Conservation (phyloP, 2,329 filamentous ascomycete genomes). For the Ascochyta lentis region DNA sequence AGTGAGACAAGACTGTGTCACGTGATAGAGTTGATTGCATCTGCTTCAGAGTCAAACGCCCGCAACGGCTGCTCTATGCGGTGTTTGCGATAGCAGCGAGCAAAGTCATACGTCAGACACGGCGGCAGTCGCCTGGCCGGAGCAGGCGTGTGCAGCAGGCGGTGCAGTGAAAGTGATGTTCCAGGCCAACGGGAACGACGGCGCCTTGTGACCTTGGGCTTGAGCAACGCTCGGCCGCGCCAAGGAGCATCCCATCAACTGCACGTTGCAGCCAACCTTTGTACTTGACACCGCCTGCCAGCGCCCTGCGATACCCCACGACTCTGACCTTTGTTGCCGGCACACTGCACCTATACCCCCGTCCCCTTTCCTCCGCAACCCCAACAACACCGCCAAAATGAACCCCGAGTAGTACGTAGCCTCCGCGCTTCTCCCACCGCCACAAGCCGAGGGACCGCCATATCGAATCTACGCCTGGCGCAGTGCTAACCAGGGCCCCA, state of each 20-base stretch:
- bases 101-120: conserved; percentile 23
- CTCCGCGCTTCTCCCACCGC: conserved; percentile 40
- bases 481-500: conserved; percentile 33
- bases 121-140: conserved; percentile 2
- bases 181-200: conserved; percentile 24
- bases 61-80: neutral
- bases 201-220: conserved; percentile 27
- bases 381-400: conserved; percentile 64
- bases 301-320: conserved; percentile 33
- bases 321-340: conserved; percentile 14
- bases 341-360: conserved; percentile 13
- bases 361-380: conserved; percentile 12
- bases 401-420: conserved; percentile 88
- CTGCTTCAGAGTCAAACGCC: neutral
- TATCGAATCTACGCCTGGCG: conserved; percentile 13
- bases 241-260: conserved; percentile 16
- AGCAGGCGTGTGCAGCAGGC: conserved; percentile 25
- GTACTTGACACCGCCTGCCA: conserved; percentile 35
- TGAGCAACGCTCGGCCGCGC: conserved; percentile 21
- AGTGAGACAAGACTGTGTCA: neutral
- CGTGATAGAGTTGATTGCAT: conserved; percentile 8
- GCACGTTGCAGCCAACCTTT: conserved; percentile 23
- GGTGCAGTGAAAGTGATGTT: conserved; percentile 30
- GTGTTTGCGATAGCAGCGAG: neutral
- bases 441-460: conserved; percentile 27